Evolutionary conservation across 495 filamentous ascomycete species (phyloP), one percentile per base, ranked within the genome.

Genomic region (Podospora anserina): DNA sequence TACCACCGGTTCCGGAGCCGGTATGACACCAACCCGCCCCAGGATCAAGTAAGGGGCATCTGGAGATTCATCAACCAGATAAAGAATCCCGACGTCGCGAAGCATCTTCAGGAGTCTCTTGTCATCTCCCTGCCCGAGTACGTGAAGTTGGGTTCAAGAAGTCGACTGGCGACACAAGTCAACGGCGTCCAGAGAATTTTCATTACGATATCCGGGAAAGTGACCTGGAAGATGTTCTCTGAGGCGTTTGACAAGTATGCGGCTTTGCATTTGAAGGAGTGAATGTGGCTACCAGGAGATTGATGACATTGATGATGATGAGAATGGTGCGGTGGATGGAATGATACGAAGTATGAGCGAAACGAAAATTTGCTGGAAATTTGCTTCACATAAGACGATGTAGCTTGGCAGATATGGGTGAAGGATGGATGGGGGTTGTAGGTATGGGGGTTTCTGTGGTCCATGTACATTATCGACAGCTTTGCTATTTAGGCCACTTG

Each of bases 31-130:
- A 66, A 55, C 26, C 68, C 66, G 4, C 72, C 76, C 20, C 64
- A n/a, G 4, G 68, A 70, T 11, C 74, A 78, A n/a, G 66, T 63
- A 2, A 28, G 19, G 0, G 75, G 75, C 20, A 73, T 78, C 27
- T 75, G 71, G 74, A 54, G 66, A 19, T 76, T 78, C 55, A 39
- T 78, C 20, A 63, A 59, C 61, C 63, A 64, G 30, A 74, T 78
- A 23, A 60, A 71, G 23, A 57, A 66, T 44, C 23, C 59, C 2
- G 69, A 66, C 16, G 56, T 70, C 32, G 71, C 73, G 7, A 68
- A 54, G 9, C 71, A 76, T 60, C 54, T 78, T 16, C 76, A 78
- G 30, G 64, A 69, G 61, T 72, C 68, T 9, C 66, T 78, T 20
- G 58, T 57, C 1, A 18, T 26, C 0, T 18, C 65, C 9, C 53